Percentiles rank a stretch among this genome's conserved stretches.
Conservation (phyloP, 2,329 filamentous ascomycete genomes). For the Pseudogymnoascus sp. region DNA sequence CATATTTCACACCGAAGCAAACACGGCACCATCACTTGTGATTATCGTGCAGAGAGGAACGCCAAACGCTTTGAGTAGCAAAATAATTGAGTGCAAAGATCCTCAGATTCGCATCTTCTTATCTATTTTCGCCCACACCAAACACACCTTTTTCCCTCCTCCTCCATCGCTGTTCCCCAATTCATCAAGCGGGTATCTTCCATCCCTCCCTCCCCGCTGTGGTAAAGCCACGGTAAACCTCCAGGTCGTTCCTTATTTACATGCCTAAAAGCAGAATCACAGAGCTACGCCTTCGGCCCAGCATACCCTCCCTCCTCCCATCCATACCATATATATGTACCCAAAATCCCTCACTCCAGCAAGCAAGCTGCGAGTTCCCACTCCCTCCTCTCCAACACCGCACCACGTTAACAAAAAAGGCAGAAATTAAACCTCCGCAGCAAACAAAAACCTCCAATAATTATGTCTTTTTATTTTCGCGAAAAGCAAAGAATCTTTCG, state of each 20-base stretch:
- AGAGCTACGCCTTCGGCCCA: background rate
- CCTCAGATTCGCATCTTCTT: constrained; percentile 2
- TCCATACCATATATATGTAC: background rate
- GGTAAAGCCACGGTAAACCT: background rate
- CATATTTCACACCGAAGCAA: background rate
- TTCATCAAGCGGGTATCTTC: background rate
- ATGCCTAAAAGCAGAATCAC: background rate
- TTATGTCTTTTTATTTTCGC: background rate
- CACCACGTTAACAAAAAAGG: background rate
- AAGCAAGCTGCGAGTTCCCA: background rate
- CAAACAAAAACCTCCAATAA: background rate
- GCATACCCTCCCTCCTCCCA: background rate
- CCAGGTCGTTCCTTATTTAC: constrained; percentile 1
- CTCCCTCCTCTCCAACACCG: background rate
- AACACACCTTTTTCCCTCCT: background rate
- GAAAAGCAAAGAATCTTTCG: background rate
- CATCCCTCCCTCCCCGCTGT: background rate
- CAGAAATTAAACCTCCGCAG: background rate
- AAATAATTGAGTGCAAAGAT: background rate
- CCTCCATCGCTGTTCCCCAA: background rate
- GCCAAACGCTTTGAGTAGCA: background rate
- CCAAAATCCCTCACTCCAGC: background rate
- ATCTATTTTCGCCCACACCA: background rate
- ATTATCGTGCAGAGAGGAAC: background rate
- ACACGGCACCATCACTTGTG: background rate